Evolutionary conservation across 768 basidiomycete genomes (phyloP).

Genomic region (Boletellus ananas): DNA sequence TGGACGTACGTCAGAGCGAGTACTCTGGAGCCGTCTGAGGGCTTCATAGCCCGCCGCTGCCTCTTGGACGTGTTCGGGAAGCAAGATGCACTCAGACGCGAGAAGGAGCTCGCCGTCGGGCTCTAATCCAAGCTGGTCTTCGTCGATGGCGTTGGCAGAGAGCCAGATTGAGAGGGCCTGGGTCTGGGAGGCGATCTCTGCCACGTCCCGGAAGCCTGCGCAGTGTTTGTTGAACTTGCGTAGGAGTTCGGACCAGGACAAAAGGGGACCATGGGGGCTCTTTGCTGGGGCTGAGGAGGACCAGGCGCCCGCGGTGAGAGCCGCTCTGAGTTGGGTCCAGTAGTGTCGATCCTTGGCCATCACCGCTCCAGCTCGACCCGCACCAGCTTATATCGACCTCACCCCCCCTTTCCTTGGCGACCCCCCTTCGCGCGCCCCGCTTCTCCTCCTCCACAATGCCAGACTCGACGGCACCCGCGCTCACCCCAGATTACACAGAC

Average conservation of each 20-base stretch:
- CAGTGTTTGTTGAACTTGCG: constrained; percentile 89
- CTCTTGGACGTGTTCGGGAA: constrained; percentile 55
- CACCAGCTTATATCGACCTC: neutral
- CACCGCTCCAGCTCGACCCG: neutral
- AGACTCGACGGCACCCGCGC: constrained; percentile 46
- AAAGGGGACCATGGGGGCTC: constrained; percentile 43
- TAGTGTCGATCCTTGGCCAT: constrained; percentile 74
- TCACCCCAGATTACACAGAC: constrained; percentile 63
- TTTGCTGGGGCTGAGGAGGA: constrained; percentile 57
- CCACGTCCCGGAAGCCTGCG: constrained; percentile 52
- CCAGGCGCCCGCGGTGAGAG: constrained; percentile 76
- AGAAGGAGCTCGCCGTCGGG: constrained; percentile 34
- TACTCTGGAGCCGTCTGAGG: constrained; percentile 47
- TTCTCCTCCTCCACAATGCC: constrained; percentile 23
- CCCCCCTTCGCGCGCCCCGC: constrained; percentile 11
- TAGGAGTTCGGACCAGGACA: constrained; percentile 77
- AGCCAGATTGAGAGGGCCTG: constrained; percentile 60
- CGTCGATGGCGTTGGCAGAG: constrained; percentile 44
- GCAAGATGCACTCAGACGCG: constrained; percentile 56
- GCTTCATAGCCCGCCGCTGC: constrained; percentile 50
- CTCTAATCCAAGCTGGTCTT: constrained; percentile 51
- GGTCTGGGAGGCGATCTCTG: constrained; percentile 65
- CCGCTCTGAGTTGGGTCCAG: constrained; percentile 68
- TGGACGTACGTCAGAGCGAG: constrained; percentile 56
- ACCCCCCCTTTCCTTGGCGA: constrained; percentile 1